Conservation (phyloP, 2,329 filamentous ascomycete genomes). For the Thelonectria discophora region DNA sequence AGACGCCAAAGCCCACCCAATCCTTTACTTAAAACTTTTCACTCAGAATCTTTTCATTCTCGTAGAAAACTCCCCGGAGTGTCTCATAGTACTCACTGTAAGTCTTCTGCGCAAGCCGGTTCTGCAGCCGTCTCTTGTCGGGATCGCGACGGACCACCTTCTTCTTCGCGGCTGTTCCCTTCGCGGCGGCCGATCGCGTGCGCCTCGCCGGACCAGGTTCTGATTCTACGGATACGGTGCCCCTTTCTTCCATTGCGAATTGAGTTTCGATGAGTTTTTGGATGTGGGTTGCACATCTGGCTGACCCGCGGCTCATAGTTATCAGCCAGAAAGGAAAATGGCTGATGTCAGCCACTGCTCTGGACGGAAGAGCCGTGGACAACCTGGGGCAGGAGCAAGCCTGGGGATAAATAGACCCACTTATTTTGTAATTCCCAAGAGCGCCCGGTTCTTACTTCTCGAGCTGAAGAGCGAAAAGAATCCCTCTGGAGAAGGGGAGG, state of each 20-base stretch:
- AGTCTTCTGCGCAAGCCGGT: conserved; percentile 60
- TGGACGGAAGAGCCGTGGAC: background rate
- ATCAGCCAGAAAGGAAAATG: conserved; percentile 36
- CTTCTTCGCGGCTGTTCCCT: conserved; percentile 15
- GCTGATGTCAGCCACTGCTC: conserved; percentile 40
- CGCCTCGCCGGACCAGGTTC: background rate
- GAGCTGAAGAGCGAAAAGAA: background rate
- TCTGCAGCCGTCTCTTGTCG: conserved; percentile 41
- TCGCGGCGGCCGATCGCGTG: background rate
- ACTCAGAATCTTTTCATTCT: background rate
- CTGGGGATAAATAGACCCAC: conserved; percentile 7
- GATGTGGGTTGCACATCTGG: background rate
- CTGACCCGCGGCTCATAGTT: conserved; percentile 17
- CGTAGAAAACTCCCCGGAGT: background rate
- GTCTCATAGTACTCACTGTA: conserved; percentile 47
- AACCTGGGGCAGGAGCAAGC: conserved; percentile 9
- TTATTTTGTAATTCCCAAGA: no score
- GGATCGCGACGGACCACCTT: conserved; percentile 36
- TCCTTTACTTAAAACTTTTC: background rate
- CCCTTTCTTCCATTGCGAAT: conserved; percentile 26
- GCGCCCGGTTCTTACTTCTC: no score
- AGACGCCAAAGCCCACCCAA: background rate
- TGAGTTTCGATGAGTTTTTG: background rate
- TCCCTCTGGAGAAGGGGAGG: no score
- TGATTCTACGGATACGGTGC: conserved; percentile 1